Conservation (phyloP, 73 alveolate species). For the Effrenium voratum region DNA sequence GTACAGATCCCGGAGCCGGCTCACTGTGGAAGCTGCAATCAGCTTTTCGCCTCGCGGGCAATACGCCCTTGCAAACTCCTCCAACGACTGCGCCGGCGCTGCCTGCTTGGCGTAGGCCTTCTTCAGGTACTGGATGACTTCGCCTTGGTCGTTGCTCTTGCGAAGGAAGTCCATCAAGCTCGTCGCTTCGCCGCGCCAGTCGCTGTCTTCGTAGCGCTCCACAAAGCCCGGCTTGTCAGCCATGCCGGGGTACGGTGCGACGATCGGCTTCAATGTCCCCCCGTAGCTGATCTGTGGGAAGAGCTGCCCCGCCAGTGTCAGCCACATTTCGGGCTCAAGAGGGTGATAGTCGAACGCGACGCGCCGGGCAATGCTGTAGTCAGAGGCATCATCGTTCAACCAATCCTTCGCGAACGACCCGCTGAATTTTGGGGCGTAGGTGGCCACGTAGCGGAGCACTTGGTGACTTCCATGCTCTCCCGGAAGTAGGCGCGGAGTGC, state of each 20-base stretch:
- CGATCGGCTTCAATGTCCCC: slow-evolving; percentile 7
- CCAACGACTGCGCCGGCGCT: too few relatives aligned
- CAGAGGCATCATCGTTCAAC: neutral
- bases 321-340: slow-evolving; percentile 24
- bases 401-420: neutral
- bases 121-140: neutral
- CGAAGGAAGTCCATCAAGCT: neutral
- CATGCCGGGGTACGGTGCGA: slow-evolving; percentile 17
- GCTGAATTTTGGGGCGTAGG: neutral
- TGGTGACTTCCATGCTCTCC: neutral
- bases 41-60: too few relatives aligned
- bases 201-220: neutral
- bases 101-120: too few relatives aligned
- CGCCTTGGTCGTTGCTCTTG: neutral
- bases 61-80: too few relatives aligned
- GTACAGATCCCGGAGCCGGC: too few relatives aligned
- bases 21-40: too few relatives aligned
- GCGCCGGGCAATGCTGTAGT: neutral
- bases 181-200: neutral
- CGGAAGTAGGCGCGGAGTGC: neutral
- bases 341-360: neutral
- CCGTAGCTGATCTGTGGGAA: neutral
- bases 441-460: neutral
- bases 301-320: neutral
- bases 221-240: neutral